These are phyloP conservation scores for Ascomycota sp. DNA, from an alignment of 2,329 filamentous ascomycete species.

Conservation along the genomic window DNA sequence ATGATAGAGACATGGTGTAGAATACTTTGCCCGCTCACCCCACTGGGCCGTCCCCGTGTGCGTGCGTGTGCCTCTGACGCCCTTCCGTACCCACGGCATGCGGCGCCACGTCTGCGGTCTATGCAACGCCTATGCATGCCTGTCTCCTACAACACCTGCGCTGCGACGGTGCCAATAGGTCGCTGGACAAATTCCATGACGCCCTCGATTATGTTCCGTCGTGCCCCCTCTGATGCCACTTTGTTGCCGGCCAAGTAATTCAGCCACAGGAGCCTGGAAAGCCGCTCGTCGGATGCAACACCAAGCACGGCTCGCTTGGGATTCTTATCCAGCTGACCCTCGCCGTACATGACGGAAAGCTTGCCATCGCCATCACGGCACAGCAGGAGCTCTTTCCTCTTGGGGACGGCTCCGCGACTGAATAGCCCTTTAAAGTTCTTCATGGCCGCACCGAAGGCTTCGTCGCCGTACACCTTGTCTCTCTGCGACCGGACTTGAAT, in stretches of 20 bases:
- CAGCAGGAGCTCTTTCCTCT: constrained; percentile 56
- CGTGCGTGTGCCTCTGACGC: background rate
- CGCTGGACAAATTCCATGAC: constrained; percentile 72
- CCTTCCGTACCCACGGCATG: background rate
- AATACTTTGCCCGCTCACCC: too few species aligned
- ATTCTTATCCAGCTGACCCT: constrained; percentile 27
- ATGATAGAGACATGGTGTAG: too few species aligned
- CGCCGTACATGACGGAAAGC: constrained; percentile 45
- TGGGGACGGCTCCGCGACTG: constrained; percentile 56
- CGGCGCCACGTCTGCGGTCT: constrained; percentile 1
- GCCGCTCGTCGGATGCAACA: constrained; percentile 50
- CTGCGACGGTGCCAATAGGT: constrained; percentile 67
- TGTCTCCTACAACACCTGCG: constrained; percentile 36
- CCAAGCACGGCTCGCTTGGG: constrained; percentile 37
- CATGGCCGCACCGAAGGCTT: constrained; percentile 53
- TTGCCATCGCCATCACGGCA: constrained; percentile 41
- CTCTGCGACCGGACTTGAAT: constrained; percentile 51
- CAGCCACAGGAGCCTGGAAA: constrained; percentile 67
- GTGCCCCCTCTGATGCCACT: constrained; percentile 64
- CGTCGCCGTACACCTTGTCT: constrained; percentile 36
- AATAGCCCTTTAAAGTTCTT: constrained; percentile 64
- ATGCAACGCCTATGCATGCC: background rate
- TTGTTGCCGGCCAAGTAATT: constrained; percentile 72
- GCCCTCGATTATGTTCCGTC: constrained; percentile 65
- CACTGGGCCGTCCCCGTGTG: too few species aligned